Conservation (phyloP, 1,284 basidiomycete genomes). For the Trichosporon sp. region DNA sequence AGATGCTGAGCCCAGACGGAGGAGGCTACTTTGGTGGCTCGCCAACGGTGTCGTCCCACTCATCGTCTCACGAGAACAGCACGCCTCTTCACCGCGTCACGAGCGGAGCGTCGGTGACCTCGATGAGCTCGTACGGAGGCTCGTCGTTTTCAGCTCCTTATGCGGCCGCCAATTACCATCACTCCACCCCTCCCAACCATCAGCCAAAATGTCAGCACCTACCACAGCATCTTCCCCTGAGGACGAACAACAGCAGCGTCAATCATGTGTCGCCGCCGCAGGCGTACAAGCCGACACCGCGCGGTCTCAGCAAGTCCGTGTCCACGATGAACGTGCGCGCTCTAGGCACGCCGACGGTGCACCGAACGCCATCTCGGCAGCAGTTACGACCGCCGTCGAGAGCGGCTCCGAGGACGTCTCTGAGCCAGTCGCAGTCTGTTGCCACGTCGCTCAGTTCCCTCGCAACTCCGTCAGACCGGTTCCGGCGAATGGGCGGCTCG, state of each 20-base stretch:
- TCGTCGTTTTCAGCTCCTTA: background rate
- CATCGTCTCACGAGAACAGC: background rate
- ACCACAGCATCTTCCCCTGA: background rate
- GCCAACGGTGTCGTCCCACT: background rate
- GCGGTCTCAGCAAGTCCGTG: background rate
- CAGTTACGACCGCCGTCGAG: background rate
- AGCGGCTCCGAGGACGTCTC: background rate
- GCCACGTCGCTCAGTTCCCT: background rate
- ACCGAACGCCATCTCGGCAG: background rate
- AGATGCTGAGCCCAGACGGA: slow-evolving; percentile 23
- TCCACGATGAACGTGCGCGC: background rate
- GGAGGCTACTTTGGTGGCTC: background rate
- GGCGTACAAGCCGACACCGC: background rate
- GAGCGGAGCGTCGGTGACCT: slow-evolving; percentile 6
- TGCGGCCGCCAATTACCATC: background rate
- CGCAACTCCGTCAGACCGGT: background rate
- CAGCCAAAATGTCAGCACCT: background rate
- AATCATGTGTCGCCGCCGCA: background rate
- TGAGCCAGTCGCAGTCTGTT: slow-evolving; percentile 7
- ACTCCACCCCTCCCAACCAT: background rate
- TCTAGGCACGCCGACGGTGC: background rate
- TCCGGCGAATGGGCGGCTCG: background rate
- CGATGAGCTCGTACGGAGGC: background rate
- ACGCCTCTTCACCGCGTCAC: slow-evolving; percentile 6
- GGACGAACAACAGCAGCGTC: background rate